A percentile compares a stretch with the other conserved stretches of the same genome.
These are phyloP conservation scores for Leccinum pellstonianum DNA, from an alignment of 768 basidiomycete species.

Conservation along the genomic window DNA sequence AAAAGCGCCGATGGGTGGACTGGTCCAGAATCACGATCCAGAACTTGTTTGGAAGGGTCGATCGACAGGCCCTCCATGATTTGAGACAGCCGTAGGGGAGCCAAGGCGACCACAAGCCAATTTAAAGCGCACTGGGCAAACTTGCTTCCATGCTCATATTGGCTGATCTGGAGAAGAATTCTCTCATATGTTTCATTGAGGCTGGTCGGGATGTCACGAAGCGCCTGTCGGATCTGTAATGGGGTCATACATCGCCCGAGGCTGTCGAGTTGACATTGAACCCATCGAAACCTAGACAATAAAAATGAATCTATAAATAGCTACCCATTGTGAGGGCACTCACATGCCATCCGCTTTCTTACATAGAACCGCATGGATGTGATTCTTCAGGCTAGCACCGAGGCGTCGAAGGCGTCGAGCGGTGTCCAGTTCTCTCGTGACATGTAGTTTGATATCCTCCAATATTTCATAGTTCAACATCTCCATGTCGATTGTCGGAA, in stretches of 20 bases:
- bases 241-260: conserved; percentile 2
- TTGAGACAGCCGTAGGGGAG: conserved; percentile 4
- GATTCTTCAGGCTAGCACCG: not conserved
- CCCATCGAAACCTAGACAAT: conserved; percentile 15
- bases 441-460: conserved; percentile 4
- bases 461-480: not conserved
- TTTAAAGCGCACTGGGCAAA: conserved; percentile 3
- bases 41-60: not conserved
- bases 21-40: not conserved
- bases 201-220: conserved; percentile 1
- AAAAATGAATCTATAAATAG: no score
- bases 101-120: conserved; percentile 14
- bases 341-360: conserved; percentile 13
- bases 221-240: not conserved
- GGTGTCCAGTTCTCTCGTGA: conserved; percentile 7
- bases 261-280: conserved; percentile 11
- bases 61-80: conserved; percentile 11
- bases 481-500: not conserved
- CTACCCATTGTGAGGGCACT: not conserved
- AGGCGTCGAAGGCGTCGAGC: conserved; percentile 4
- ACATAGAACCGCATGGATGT: not conserved
- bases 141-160: not conserved
- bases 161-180: not conserved
- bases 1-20: not conserved
- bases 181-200: conserved; percentile 11